A percentile compares a stretch with the other conserved stretches of the same genome.
Conservation (phyloP, 163 green algal genomes). For the Chlamydomonas reinhardtii region DNA sequence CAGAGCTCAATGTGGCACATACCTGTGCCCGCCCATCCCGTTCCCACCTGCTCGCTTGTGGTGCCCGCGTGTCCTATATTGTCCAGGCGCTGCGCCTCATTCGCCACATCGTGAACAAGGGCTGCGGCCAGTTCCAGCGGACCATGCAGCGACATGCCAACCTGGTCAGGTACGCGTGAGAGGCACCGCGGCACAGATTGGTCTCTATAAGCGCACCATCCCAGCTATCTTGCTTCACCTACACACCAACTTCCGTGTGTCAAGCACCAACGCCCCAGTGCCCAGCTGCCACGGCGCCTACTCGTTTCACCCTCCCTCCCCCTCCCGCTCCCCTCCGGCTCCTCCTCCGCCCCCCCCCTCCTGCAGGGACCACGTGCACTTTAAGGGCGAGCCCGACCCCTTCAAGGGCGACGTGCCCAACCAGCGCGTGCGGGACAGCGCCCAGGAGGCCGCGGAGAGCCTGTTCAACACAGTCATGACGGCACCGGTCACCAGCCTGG, state of each 20-base stretch:
- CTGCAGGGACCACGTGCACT: conserved; percentile 77
- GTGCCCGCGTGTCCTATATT: too few relatives aligned
- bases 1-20: too few relatives aligned
- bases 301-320: too few relatives aligned
- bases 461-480: conserved; percentile 72
- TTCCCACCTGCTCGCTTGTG: too few relatives aligned
- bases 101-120: conserved; percentile 80
- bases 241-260: too few relatives aligned
- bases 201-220: too few relatives aligned
- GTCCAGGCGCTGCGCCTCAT: conserved; percentile 84
- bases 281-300: too few relatives aligned
- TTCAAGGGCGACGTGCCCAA: conserved; percentile 87
- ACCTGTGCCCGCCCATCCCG: too few relatives aligned
- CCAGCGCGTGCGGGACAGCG: conserved; percentile 81
- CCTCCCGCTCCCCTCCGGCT: neutral
- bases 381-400: conserved; percentile 81
- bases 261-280: too few relatives aligned
- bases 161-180: conserved; percentile 64
- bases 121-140: conserved; percentile 78
- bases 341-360: neutral
- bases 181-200: too few relatives aligned
- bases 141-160: conserved; percentile 75
- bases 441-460: conserved; percentile 84
- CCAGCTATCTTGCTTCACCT: too few relatives aligned
- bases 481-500: conserved; percentile 36